These are phyloP conservation scores for Fusarium sp. DNA, from an alignment of 2,329 filamentous ascomycete species.

Conservation along the genomic window DNA sequence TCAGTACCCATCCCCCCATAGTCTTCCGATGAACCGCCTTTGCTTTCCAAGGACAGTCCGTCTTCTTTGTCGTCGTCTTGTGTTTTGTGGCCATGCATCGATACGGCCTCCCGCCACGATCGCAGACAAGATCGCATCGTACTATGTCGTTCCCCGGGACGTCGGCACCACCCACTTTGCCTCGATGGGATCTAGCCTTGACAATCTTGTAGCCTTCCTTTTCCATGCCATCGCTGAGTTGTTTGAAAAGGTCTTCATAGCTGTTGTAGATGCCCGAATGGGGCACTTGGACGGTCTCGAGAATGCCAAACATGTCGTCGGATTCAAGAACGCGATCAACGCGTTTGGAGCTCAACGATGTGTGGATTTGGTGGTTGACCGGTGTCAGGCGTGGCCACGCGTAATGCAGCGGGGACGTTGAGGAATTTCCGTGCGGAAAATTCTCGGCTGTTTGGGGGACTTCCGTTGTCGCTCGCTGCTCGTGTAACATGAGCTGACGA, in stretches of 20 bases:
- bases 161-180: conserved; percentile 53
- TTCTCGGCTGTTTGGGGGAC: conserved; percentile 15
- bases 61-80: conserved; percentile 59
- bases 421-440: conserved; percentile 42
- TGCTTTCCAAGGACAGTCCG: conserved; percentile 57
- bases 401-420: conserved; percentile 31
- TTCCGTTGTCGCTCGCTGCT: not conserved
- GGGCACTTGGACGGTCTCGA: conserved; percentile 52
- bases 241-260: conserved; percentile 55
- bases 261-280: conserved; percentile 50
- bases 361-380: conserved; percentile 43
- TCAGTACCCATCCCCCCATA: conserved; percentile 57
- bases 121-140: conserved; percentile 57
- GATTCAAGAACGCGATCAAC: conserved; percentile 37
- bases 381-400: conserved; percentile 42
- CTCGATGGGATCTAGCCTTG: conserved; percentile 56
- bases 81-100: conserved; percentile 56
- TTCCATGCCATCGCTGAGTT: conserved; percentile 53
- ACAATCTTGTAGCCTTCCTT: conserved; percentile 59
- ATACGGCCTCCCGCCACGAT: conserved; percentile 56
- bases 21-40: conserved; percentile 57
- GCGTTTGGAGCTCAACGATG: conserved; percentile 43
- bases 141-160: conserved; percentile 55
- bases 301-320: conserved; percentile 55
- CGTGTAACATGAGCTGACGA: not conserved